phyloP scores from a whole-genome alignment of 805 yeast genomes.

The Lachancea meyersii region DNA sequence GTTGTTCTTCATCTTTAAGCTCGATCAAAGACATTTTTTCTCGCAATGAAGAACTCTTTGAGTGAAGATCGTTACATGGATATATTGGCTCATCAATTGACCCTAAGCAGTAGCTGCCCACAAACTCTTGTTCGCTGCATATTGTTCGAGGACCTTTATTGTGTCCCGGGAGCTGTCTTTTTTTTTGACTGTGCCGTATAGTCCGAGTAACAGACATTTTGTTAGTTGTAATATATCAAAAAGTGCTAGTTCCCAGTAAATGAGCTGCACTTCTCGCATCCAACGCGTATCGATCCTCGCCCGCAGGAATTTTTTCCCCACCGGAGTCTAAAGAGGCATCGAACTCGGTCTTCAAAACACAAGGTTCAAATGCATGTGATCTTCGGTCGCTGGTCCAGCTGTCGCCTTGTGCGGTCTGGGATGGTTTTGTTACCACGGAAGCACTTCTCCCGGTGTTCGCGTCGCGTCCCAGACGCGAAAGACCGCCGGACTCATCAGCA shows the following conservation, averaged over 20 bases:
- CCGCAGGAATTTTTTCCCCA: conserved; percentile 7
- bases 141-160: too few relatives aligned
- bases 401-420: conserved; percentile 48
- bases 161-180: too few relatives aligned
- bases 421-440: conserved; percentile 17
- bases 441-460: conserved; percentile 26
- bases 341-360: conserved; percentile 25
- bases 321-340: conserved; percentile 17
- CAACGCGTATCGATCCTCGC: conserved; percentile 35
- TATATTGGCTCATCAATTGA: too few relatives aligned
- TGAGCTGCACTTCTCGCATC: conserved; percentile 84
- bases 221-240: conserved; percentile 36
- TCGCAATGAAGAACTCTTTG: too few relatives aligned
- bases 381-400: conserved; percentile 54
- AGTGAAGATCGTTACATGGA: too few relatives aligned
- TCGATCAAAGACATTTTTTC: too few relatives aligned
- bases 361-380: conserved; percentile 16
- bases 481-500: conserved; percentile 72
- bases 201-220: too few relatives aligned
- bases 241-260: conserved; percentile 69
- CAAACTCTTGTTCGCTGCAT: too few relatives aligned
- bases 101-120: too few relatives aligned
- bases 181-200: too few relatives aligned
- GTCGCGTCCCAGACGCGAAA: conserved; percentile 63
- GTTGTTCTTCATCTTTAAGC: too few relatives aligned